Evolutionary conservation across 2,329 filamentous ascomycete species (phyloP).

Genomic region (Trichocomaceae sp.): DNA sequence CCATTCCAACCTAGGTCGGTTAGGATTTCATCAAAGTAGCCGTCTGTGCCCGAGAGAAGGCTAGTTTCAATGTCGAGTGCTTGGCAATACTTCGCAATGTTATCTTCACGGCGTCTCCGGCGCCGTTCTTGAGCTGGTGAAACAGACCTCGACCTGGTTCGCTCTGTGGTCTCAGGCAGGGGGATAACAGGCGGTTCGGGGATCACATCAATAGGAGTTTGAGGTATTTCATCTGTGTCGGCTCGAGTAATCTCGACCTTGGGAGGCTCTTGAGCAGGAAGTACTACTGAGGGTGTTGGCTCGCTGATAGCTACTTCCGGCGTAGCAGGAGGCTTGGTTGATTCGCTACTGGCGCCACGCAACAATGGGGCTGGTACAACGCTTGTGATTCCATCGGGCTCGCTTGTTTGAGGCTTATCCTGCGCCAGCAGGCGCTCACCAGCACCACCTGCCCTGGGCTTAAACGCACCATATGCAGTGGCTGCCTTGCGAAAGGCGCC

Average conservation of each 20-base stretch:
- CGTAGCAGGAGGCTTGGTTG: slow-evolving; percentile 20
- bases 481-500: slow-evolving; percentile 75
- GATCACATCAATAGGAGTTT: slow-evolving; percentile 19
- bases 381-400: slow-evolving; percentile 80
- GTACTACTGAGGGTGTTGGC: slow-evolving; percentile 8
- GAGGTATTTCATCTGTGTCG: slow-evolving; percentile 24
- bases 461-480: slow-evolving; percentile 65
- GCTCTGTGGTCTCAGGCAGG: slow-evolving; percentile 15
- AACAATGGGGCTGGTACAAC: slow-evolving; percentile 71
- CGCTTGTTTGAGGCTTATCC: slow-evolving; percentile 54
- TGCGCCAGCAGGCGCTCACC: slow-evolving; percentile 67
- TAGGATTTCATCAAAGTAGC: slow-evolving; percentile 75
- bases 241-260: slow-evolving; percentile 36
- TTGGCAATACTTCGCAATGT: slow-evolving; percentile 71
- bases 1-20: slow-evolving; percentile 87
- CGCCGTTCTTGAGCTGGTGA: slow-evolving; percentile 46
- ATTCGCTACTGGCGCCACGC: slow-evolving; percentile 37
- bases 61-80: slow-evolving; percentile 69
- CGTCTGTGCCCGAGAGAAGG: slow-evolving; percentile 67
- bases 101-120: slow-evolving; percentile 60
- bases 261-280: slow-evolving; percentile 22
- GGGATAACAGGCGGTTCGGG: slow-evolving; percentile 13
- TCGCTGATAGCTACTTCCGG: slow-evolving; percentile 17
- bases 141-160: slow-evolving; percentile 24
- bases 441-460: slow-evolving; percentile 79